Percentiles rank a stretch among this genome's conserved stretches.
These are phyloP conservation scores for Xanthoparmelia taractica DNA, from an alignment of 495 filamentous ascomycete species.

Conservation along the genomic window DNA sequence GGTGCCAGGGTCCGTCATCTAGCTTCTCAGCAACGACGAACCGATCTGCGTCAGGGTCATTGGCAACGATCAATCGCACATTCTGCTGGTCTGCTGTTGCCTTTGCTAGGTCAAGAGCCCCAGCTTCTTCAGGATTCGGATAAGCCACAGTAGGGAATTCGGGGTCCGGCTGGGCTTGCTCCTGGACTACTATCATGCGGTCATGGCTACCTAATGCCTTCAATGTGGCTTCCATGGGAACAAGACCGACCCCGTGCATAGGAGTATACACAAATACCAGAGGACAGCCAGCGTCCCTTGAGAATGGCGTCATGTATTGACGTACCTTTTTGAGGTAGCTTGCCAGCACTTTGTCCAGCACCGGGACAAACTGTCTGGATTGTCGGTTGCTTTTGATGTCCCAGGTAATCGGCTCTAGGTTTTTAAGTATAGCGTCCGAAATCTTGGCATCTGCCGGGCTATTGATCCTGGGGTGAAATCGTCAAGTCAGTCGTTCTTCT, in stretches of 20 bases:
- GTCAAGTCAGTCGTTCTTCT: background rate
- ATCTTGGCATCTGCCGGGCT: slow-evolving; percentile 48
- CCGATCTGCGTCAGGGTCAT: slow-evolving; percentile 67
- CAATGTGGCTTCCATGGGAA: slow-evolving; percentile 40
- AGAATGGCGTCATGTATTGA: background rate
- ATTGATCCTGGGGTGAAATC: background rate
- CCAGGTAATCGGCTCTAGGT: slow-evolving; percentile 49
- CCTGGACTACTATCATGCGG: slow-evolving; percentile 38
- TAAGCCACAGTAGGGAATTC: slow-evolving; percentile 64
- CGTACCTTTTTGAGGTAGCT: slow-evolving; percentile 40
- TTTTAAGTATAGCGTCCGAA: slow-evolving; percentile 49
- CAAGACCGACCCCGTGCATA: slow-evolving; percentile 58
- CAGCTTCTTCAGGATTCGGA: slow-evolving; percentile 66
- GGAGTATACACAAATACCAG: slow-evolving; percentile 55
- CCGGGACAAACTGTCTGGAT: background rate
- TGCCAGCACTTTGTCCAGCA: slow-evolving; percentile 34
- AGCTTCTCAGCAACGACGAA: slow-evolving; percentile 60
- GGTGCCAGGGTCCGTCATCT: slow-evolving; percentile 45
- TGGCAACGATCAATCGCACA: slow-evolving; percentile 52
- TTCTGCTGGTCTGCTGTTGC: slow-evolving; percentile 43
- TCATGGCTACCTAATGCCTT: slow-evolving; percentile 41
- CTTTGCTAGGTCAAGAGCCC: slow-evolving; percentile 58
- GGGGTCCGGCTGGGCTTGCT: slow-evolving; percentile 53
- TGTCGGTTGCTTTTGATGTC: slow-evolving; percentile 39
- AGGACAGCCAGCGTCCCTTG: background rate